Conservation (phyloP, 2,329 filamentous ascomycete genomes). For the Ilyonectria sp. region DNA sequence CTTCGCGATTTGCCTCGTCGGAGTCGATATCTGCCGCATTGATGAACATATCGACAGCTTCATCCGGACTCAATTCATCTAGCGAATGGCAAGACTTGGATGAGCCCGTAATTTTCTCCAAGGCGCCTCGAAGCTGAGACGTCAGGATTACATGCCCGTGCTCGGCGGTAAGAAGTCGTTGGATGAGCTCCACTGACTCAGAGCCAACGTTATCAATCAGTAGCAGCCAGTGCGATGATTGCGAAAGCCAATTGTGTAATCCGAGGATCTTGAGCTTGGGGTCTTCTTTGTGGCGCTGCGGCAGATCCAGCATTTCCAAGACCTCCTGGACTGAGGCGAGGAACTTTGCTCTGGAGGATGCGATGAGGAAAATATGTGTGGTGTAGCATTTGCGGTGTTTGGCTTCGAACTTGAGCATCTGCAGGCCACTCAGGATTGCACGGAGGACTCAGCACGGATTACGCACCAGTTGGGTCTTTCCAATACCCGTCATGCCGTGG, state of each 20-base stretch:
- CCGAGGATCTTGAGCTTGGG: neutral
- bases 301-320: neutral
- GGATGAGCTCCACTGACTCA: neutral
- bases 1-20: neutral
- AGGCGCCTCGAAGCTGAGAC: neutral
- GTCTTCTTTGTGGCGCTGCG: neutral
- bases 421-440: neutral
- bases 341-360: neutral
- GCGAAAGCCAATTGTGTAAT: neutral
- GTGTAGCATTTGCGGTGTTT: neutral
- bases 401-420: neutral
- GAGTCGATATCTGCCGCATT: neutral
- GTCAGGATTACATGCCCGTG: neutral
- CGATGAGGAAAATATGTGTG: neutral
- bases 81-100: neutral
- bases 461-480: neutral
- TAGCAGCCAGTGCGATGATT: neutral
- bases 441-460: neutral
- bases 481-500: neutral
- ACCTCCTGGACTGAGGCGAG: neutral
- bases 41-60: neutral
- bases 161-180: neutral
- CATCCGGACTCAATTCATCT: neutral
- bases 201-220: neutral
- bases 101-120: neutral